Base-by-base conservation (phyloP, 2,329 filamentous ascomycete genomes). In the Xylariaceae sp. region DNA sequence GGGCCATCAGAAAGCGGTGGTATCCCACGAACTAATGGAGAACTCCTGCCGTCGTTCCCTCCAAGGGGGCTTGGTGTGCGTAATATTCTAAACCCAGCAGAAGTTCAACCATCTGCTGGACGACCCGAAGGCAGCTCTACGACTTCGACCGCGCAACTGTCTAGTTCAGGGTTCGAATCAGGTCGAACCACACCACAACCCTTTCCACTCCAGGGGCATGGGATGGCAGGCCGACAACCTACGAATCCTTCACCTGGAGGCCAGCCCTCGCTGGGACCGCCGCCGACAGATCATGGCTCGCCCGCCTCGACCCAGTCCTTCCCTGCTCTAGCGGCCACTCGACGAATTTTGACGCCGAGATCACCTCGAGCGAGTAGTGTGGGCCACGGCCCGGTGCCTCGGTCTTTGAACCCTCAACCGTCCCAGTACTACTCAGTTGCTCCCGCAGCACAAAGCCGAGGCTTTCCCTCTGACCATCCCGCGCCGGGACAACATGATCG, bases 321-420 rank as follows among this genome's bases (percentile, higher is more conserved):
- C 51, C 64, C 69, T 1, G 62, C 69, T 5, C 58, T 73, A 20
- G 70, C 66, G 52, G 64, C 64, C 50, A 47, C 73, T 52, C 75
- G 83, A 60, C 79, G 79, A 32, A 79, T 84, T n/a, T 67, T 86
- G 57, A 85, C 81, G 10, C 83, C 85, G 0, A 77, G 79, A 60
- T 86, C 85, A 9, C 84, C 84, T 41, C 79, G 84, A 58, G 75
- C 80, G 21, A 74, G 79, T 18, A 85, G 81, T 63, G 65, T 82
- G 12, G 77, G 77, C 29, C 70, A 74, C 16, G 60, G 56, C 40
- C 67, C 70, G 43, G 63, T 67, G 10, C 62, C 67, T 56, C 68
- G 70, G 47, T 57, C 67, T 20, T 56, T 69, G 20, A 72, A 69
- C 45, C 49, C 67, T 7, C 70, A 71, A 7, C 71, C 70, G 44